These are phyloP conservation scores for Calendula officinalis DNA, from an alignment of 129 eudicot species.

Conservation along the genomic window DNA sequence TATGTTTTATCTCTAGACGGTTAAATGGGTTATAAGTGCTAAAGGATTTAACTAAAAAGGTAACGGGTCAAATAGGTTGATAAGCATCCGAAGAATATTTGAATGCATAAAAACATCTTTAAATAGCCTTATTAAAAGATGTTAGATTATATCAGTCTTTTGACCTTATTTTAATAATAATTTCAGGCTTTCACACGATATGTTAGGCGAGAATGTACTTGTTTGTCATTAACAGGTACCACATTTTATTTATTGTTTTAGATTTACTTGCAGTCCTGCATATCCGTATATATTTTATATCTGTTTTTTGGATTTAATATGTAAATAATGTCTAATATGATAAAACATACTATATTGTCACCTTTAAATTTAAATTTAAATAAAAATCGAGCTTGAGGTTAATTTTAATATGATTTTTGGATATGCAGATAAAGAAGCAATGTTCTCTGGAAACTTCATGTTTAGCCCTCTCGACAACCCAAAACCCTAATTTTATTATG, in stretches of 20 bases:
- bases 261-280: slow-evolving; percentile 10
- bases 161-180: neutral
- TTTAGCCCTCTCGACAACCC: slow-evolving; percentile 57
- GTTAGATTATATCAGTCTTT: neutral
- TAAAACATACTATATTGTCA: neutral
- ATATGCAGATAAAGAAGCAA: slow-evolving; percentile 81
- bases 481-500: slow-evolving; percentile 9
- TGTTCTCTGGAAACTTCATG: slow-evolving; percentile 83
- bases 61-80: too few relatives aligned
- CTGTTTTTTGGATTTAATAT: neutral
- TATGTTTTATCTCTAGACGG: neutral
- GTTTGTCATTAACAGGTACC: slow-evolving; percentile 83
- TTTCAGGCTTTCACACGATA: slow-evolving; percentile 87
- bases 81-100: too few relatives aligned
- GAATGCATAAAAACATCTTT: too few relatives aligned
- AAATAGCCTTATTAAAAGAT: too few relatives aligned
- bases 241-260: neutral
- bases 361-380: too few relatives aligned
- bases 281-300: neutral
- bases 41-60: too few relatives aligned
- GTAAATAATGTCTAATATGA: neutral
- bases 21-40: too few relatives aligned
- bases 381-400: too few relatives aligned
- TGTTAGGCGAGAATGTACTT: slow-evolving; percentile 63
- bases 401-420: neutral